Evolutionary conservation across 768 basidiomycete species (phyloP).

Genomic region (Suillus cothurnatus): DNA sequence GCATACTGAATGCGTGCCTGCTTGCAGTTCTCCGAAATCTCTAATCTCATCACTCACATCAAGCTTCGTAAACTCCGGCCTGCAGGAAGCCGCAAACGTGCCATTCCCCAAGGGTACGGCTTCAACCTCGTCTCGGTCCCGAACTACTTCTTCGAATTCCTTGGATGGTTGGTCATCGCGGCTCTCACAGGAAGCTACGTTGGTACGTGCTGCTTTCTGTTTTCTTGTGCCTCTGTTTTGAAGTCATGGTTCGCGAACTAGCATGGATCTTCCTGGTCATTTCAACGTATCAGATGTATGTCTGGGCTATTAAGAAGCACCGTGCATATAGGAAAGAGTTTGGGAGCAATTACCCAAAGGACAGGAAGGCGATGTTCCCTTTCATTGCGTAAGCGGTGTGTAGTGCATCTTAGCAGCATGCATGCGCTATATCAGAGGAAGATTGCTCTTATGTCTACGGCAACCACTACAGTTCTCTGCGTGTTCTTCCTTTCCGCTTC

Average conservation of each 20-base stretch:
- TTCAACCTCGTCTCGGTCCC: slow-evolving; percentile 87
- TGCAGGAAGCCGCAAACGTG: slow-evolving; percentile 71
- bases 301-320: slow-evolving; percentile 95
- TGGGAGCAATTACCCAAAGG: slow-evolving; percentile 77
- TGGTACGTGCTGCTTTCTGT: slow-evolving; percentile 48
- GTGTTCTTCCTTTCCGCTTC: not conserved
- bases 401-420: not conserved
- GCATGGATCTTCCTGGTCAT: slow-evolving; percentile 68
- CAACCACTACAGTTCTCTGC: not conserved
- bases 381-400: slow-evolving; percentile 38
- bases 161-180: slow-evolving; percentile 73
- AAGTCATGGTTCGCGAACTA: slow-evolving; percentile 27
- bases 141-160: slow-evolving; percentile 91
- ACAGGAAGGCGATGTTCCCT: slow-evolving; percentile 79
- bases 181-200: slow-evolving; percentile 78
- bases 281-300: slow-evolving; percentile 65
- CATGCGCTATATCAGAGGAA: not conserved
- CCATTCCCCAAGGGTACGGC: slow-evolving; percentile 92
- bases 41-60: slow-evolving; percentile 83
- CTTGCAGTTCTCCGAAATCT: slow-evolving; percentile 76
- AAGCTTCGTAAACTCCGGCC: slow-evolving; percentile 88
- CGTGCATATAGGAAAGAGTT: slow-evolving; percentile 90
- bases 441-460: not conserved
- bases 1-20: slow-evolving; percentile 6
- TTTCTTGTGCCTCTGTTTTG: not conserved